Base-by-base conservation (phyloP, 768 basidiomycete genomes). In the Leccinum subtestaceum region DNA sequence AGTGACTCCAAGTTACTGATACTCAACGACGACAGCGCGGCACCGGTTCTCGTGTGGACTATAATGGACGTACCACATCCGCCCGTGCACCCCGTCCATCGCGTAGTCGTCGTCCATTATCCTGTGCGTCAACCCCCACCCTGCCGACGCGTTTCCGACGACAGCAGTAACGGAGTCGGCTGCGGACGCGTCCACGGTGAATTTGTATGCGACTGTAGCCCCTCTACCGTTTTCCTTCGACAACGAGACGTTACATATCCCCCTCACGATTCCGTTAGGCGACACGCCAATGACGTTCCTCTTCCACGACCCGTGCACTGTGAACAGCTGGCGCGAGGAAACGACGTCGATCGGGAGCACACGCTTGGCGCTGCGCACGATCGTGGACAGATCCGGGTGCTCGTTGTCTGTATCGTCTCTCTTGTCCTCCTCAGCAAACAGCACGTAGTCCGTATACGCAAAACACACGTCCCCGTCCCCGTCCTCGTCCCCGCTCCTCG, bases 141-240 rank as follows among this genome's bases (percentile, higher is more conserved):
- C 57, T 5, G 59, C 55, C 17, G 12, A 67, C 9, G 47, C 29
- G 25, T 61, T 62, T 5, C 65, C 58, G 36, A 69, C 57, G 23
- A 43, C 53, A 32, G 58, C 13, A 36, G 34, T 36, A 36, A 36
- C 34, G 13, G 34, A 36, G 34, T 12, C 34, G 13, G 5, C 5
- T 5, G 34, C 67, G 10, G 58, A 61, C 12, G 65, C 67, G 5
- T 67, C 67, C 27, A 69, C 34, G 10, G 57, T 5, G 6, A 62
- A 67, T 11, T 64, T 67, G 59, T 61, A 32, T 2, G 58, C 36
- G 15, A 45, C 27, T 38, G 10, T 56, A 21, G 5, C 4, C 54
- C 0, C 12, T 36, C 0, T 15, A 1, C n/a, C 40, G 34, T 4
- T 10, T 27, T 3, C 31, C 50, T 6, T 15, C 5, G 11, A 32